These are phyloP conservation scores for Gonium pectorale DNA, from an alignment of 139 green algal genomes.

Conservation along the genomic window DNA sequence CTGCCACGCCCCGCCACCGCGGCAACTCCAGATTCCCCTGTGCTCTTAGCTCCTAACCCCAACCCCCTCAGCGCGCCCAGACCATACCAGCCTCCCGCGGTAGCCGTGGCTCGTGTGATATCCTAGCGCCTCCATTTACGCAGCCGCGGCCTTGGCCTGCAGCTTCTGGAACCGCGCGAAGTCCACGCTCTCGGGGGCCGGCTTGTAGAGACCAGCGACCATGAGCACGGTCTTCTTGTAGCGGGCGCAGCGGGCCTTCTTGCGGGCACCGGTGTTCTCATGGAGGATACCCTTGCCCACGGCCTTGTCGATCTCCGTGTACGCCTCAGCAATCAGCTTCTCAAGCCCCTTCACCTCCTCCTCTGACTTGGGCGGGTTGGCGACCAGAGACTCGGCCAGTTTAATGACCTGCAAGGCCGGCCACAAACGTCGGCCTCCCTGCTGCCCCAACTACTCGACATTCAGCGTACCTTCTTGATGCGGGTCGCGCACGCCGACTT, in stretches of 20 bases:
- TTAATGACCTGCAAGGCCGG: constrained; percentile 69
- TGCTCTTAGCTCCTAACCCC: too few relatives aligned
- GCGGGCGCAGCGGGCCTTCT: constrained; percentile 83
- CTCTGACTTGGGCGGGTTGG: constrained; percentile 51
- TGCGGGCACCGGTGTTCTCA: constrained; percentile 84
- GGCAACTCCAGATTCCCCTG: too few relatives aligned
- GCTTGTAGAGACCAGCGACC: constrained; percentile 45
- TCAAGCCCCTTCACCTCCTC: constrained; percentile 77
- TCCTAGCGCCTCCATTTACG: constrained; percentile 3
- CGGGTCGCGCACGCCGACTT: constrained; percentile 87
- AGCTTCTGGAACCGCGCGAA: constrained; percentile 22
- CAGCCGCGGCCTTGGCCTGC: constrained; percentile 11
- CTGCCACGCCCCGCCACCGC: too few relatives aligned
- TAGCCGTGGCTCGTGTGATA: too few relatives aligned
- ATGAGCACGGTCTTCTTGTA: constrained; percentile 71
- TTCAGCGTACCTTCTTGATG: constrained; percentile 87
- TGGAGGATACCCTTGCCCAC: constrained; percentile 88
- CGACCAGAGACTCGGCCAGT: constrained; percentile 50
- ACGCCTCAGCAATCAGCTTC: constrained; percentile 84
- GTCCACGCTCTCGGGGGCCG: constrained; percentile 38
- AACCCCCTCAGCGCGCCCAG: too few relatives aligned
- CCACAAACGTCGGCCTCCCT: not conserved
- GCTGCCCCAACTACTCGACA: not conserved
- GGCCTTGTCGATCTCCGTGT: constrained; percentile 87
- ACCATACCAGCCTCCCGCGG: too few relatives aligned